These are phyloP conservation scores for Rutidosis leptorrhynchoides DNA, from an alignment of 129 eudicot genomes.

Conservation along the genomic window DNA sequence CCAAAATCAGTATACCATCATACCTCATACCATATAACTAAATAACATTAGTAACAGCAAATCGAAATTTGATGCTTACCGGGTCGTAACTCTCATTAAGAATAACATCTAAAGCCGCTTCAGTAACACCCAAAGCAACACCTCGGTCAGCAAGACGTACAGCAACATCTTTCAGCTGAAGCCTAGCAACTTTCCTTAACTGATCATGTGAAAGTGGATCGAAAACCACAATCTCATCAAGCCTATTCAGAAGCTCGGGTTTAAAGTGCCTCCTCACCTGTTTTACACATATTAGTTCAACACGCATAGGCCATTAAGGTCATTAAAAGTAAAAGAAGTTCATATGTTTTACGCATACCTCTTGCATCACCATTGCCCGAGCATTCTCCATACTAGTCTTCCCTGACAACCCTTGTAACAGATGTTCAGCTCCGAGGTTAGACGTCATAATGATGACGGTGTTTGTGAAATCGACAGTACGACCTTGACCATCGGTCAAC, in stretches of 20 bases:
- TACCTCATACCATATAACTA: no score
- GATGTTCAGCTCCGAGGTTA: slow-evolving; percentile 87
- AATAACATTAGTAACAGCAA: no score
- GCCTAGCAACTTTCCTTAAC: slow-evolving; percentile 68
- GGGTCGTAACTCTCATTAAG: slow-evolving; percentile 88
- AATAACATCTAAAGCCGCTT: slow-evolving; percentile 75
- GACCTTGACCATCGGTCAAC: slow-evolving; percentile 94
- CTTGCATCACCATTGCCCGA: slow-evolving; percentile 76
- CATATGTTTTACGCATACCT: slow-evolving; percentile 34
- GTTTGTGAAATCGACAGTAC: slow-evolving; percentile 92
- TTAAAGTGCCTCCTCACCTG: slow-evolving; percentile 89
- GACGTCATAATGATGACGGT: slow-evolving; percentile 93
- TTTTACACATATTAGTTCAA: neutral
- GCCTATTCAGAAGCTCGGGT: slow-evolving; percentile 80
- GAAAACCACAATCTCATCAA: slow-evolving; percentile 90
- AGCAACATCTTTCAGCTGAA: slow-evolving; percentile 83
- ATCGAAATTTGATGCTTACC: slow-evolving; percentile 47
- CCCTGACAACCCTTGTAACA: slow-evolving; percentile 66
- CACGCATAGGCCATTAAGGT: neutral
- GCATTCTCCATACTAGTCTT: slow-evolving; percentile 69
- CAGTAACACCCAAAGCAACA: slow-evolving; percentile 89
- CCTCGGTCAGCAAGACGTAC: slow-evolving; percentile 83
- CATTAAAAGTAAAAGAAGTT: neutral
- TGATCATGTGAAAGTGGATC: slow-evolving; percentile 96
- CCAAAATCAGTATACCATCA: neutral